A percentile compares a stretch with the other conserved stretches of the same genome.
phyloP scores from a whole-genome alignment of 257 asterid genomes.

The Pogostemon cablin region DNA sequence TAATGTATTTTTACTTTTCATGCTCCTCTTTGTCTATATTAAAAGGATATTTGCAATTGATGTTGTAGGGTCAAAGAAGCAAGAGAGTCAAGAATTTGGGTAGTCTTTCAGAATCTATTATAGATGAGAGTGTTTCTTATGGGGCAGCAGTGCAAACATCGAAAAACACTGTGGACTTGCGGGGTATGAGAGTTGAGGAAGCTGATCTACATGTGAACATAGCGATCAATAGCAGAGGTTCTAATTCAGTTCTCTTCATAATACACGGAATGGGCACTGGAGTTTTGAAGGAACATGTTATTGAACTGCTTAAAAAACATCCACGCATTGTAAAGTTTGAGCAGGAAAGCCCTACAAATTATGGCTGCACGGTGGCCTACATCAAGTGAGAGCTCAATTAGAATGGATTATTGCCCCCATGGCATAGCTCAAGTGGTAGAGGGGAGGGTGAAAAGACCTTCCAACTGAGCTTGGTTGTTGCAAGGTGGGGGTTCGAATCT shows the following conservation, averaged over 20 bases:
- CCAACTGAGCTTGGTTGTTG: too few species aligned
- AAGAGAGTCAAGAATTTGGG: slow-evolving; percentile 62
- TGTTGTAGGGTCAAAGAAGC: slow-evolving; percentile 48
- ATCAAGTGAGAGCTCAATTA: slow-evolving; percentile 38
- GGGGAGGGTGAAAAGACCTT: too few species aligned
- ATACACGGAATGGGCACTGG: slow-evolving; percentile 98
- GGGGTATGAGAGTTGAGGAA: slow-evolving; percentile 90
- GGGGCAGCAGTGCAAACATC: slow-evolving; percentile 77
- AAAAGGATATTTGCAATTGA: slow-evolving; percentile 5
- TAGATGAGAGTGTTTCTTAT: slow-evolving; percentile 47
- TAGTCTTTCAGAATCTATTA: slow-evolving; percentile 47
- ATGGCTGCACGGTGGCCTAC: slow-evolving; percentile 92
- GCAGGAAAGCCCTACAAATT: slow-evolving; percentile 77
- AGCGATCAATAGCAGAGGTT: slow-evolving; percentile 64
- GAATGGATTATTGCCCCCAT: too few species aligned
- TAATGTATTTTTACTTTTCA: neutral
- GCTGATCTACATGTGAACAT: slow-evolving; percentile 63
- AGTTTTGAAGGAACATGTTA: slow-evolving; percentile 72
- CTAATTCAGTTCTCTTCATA: slow-evolving; percentile 75
- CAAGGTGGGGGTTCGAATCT: too few species aligned
- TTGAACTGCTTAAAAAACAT: slow-evolving; percentile 54
- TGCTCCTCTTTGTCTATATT: neutral
- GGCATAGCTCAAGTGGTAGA: too few species aligned
- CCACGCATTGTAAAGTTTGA: slow-evolving; percentile 84
- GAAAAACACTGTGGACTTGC: slow-evolving; percentile 70